Percentiles rank a stretch among this genome's conserved stretches.
Evolutionary conservation across 345 rosid species (phyloP).

Genomic region (Chamaenerion angustifolium): DNA sequence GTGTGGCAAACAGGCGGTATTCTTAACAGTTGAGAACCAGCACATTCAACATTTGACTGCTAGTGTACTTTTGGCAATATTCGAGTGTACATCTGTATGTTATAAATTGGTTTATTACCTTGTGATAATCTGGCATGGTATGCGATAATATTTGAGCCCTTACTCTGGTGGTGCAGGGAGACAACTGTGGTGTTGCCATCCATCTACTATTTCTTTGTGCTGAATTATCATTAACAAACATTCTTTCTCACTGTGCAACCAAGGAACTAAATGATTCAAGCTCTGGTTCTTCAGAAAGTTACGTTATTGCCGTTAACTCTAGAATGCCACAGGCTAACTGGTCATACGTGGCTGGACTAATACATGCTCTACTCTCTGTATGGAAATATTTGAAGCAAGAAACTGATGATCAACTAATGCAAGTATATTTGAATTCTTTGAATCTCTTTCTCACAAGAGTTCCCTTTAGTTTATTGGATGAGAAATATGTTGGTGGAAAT

Average conservation of each 20-base stretch:
- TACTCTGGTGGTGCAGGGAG: conserved; percentile 26
- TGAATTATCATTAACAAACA: conserved; percentile 19
- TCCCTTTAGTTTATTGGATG: conserved; percentile 39
- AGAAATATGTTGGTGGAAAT: conserved; percentile 15
- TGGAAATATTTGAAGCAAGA: conserved; percentile 52
- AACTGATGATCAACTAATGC: conserved; percentile 27
- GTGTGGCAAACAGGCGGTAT: conserved; percentile 24
- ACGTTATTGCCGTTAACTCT: conserved; percentile 20
- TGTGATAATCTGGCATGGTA: not conserved
- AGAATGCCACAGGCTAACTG: conserved; percentile 38
- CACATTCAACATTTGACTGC: conserved; percentile 52
- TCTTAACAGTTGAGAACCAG: conserved; percentile 26
- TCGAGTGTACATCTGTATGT: conserved; percentile 42
- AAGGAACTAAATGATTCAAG: conserved; percentile 9
- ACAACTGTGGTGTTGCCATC: conserved; percentile 32
- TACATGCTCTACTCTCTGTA: conserved; percentile 39
- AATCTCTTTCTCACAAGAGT: conserved; percentile 30
- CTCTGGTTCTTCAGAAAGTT: conserved; percentile 11
- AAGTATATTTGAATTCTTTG: conserved; percentile 27
- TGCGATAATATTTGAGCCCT: not conserved
- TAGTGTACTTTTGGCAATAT: conserved; percentile 37
- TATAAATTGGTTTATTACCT: not conserved
- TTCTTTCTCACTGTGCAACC: conserved; percentile 8
- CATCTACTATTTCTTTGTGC: conserved; percentile 35
- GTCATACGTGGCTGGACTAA: conserved; percentile 36